A percentile compares a stretch with the other conserved stretches of the same genome.
Conservation (phyloP, 352 stramenopile species). For the Phytophthora pini region DNA sequence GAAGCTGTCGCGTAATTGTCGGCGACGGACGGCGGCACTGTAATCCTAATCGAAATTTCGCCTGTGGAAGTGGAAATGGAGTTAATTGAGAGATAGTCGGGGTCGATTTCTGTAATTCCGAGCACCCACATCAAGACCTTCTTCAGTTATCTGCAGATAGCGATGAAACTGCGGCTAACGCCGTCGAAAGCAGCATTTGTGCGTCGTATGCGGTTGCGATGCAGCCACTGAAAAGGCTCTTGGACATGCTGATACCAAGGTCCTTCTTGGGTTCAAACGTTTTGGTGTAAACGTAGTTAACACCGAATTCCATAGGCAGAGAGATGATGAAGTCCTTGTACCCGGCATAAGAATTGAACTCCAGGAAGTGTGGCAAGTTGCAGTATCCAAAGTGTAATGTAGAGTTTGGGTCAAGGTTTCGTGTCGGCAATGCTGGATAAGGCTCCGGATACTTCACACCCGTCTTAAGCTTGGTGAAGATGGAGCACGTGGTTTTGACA, state of each 20-base stretch:
- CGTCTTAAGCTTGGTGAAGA: slow-evolving; percentile 2
- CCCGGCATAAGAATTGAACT: slow-evolving; percentile 3
- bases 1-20: not conserved
- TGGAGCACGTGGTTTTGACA: not conserved
- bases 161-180: not conserved
- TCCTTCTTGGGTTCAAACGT: too few species aligned
- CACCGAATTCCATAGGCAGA: not conserved
- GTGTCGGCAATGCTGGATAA: not conserved
- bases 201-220: slow-evolving; percentile 5
- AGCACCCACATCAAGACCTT: slow-evolving; percentile 9
- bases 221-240: slow-evolving; percentile 9
- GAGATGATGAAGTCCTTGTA: not conserved
- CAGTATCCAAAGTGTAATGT: not conserved
- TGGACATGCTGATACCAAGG: not conserved
- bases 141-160: not conserved
- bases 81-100: slow-evolving; percentile 9
- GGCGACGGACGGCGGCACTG: slow-evolving; percentile 8
- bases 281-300: too few species aligned
- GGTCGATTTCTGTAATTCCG: slow-evolving; percentile 8
- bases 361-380: slow-evolving; percentile 3
- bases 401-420: not conserved
- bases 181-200: not conserved
- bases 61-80: not conserved
- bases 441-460: not conserved
- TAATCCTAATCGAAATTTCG: not conserved